These are phyloP conservation scores for Albophoma yamanashiensis DNA, from an alignment of 2,329 filamentous ascomycete genomes.

Conservation along the genomic window DNA sequence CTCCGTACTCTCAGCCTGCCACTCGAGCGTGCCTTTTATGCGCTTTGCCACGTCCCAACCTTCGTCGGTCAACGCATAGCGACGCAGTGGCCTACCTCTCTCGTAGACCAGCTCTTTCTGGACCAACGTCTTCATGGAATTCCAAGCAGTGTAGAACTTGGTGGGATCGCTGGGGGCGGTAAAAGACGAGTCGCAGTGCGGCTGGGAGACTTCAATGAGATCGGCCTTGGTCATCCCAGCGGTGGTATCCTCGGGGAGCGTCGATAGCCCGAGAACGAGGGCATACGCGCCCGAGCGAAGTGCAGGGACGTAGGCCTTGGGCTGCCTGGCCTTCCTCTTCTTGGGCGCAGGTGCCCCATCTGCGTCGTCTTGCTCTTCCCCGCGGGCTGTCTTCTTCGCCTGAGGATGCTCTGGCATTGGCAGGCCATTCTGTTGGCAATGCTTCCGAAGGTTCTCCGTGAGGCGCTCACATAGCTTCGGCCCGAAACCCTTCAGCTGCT, in stretches of 20 bases:
- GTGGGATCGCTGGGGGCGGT: slow-evolving; percentile 54
- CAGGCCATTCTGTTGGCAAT: slow-evolving; percentile 57
- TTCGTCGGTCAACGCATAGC: slow-evolving; percentile 64
- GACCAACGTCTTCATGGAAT: slow-evolving; percentile 66
- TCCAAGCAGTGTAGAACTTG: slow-evolving; percentile 72
- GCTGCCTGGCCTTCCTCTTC: slow-evolving; percentile 45
- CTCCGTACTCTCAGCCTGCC: slow-evolving; percentile 14
- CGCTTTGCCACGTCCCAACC: slow-evolving; percentile 64
- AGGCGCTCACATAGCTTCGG: slow-evolving; percentile 60
- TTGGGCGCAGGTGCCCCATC: slow-evolving; percentile 25
- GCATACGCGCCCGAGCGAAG: slow-evolving; percentile 68
- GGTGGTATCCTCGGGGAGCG: slow-evolving; percentile 39
- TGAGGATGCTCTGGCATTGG: slow-evolving; percentile 53
- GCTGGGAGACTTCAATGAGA: slow-evolving; percentile 59
- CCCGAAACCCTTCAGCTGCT: slow-evolving; percentile 64
- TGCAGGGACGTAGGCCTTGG: slow-evolving; percentile 60
- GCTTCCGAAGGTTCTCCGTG: slow-evolving; percentile 45
- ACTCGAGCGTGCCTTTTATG: slow-evolving; percentile 44
- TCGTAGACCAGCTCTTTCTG: slow-evolving; percentile 66
- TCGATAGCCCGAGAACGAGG: slow-evolving; percentile 55
- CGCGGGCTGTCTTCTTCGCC: slow-evolving; percentile 27
- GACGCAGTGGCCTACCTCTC: slow-evolving; percentile 54
- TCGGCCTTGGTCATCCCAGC: slow-evolving; percentile 55
- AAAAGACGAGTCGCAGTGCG: slow-evolving; percentile 64
- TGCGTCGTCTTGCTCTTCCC: slow-evolving; percentile 23